These are phyloP conservation scores for Colletotrichum cereale DNA, from an alignment of 2,329 filamentous ascomycete genomes.

Conservation along the genomic window DNA sequence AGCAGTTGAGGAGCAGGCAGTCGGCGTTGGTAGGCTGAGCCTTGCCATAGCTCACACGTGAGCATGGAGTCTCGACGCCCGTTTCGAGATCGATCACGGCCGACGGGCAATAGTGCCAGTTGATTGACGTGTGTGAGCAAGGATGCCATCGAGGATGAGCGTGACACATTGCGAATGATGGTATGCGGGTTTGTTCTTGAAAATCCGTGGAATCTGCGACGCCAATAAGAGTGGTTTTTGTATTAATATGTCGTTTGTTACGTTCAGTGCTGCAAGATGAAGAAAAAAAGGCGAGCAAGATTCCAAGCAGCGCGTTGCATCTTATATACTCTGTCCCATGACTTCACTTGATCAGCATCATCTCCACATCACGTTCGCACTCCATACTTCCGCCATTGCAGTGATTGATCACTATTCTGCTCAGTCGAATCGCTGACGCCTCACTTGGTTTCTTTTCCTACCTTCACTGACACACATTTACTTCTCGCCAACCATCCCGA, in stretches of 20 bases:
- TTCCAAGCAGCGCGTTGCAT: not conserved
- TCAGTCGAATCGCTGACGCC: slow-evolving; percentile 37
- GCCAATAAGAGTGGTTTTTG: not conserved
- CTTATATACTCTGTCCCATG: slow-evolving; percentile 29
- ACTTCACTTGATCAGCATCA: not conserved
- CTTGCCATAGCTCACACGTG: slow-evolving; percentile 60
- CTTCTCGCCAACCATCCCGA: slow-evolving; percentile 36
- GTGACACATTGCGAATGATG: slow-evolving; percentile 61
- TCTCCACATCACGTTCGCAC: not conserved
- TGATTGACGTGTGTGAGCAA: slow-evolving; percentile 67
- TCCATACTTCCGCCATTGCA: not conserved
- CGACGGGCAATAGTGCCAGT: slow-evolving; percentile 67
- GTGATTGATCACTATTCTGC: slow-evolving; percentile 38
- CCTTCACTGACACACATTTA: slow-evolving; percentile 17
- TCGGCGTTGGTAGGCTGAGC: slow-evolving; percentile 57
- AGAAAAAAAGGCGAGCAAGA: not conserved
- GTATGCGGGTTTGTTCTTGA: no score
- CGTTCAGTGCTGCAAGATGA: no score
- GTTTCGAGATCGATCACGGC: slow-evolving; percentile 62
- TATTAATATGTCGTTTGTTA: no score
- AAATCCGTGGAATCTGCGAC: no score
- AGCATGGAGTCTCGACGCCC: slow-evolving; percentile 63
- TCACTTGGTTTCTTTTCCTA: slow-evolving; percentile 37
- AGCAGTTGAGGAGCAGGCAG: slow-evolving; percentile 65
- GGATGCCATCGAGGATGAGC: slow-evolving; percentile 65